Evolutionary conservation across 1,284 basidiomycete species (phyloP).

Genomic region (Ganoderma boninense): DNA sequence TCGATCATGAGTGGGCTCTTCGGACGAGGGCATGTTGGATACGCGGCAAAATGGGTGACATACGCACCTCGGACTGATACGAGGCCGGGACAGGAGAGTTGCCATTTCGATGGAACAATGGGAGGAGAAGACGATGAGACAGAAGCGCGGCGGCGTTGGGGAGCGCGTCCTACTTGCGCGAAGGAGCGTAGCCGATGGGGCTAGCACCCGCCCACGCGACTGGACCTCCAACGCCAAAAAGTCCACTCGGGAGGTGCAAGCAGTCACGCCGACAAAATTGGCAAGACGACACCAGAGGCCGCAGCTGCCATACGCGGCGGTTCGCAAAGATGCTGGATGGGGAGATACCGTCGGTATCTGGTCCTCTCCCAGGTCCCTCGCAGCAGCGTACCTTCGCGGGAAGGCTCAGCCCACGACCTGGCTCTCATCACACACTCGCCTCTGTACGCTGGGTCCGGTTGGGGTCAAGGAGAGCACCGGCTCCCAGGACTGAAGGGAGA

Average conservation of each 20-base stretch:
- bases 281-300: conserved; percentile 8
- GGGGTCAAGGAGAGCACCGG: background rate
- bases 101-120: conserved; percentile 25
- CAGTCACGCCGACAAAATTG: conserved; percentile 1
- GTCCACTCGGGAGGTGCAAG: background rate
- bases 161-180: background rate
- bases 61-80: background rate
- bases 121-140: background rate
- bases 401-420: conserved; percentile 11
- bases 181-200: background rate
- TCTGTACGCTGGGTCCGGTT: background rate
- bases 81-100: conserved; percentile 19
- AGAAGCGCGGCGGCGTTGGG: background rate
- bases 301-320: background rate
- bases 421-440: conserved; percentile 6
- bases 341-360: conserved; percentile 21
- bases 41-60: conserved; percentile 14
- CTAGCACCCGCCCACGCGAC: background rate
- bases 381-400: conserved; percentile 27
- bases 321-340: background rate
- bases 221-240: background rate
- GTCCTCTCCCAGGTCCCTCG: background rate
- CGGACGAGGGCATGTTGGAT: conserved; percentile 23
- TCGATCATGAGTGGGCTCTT: background rate
- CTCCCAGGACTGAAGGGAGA: conserved; percentile 10